phyloP scores from a whole-genome alignment of 345 rosid genomes.

The Hibiscus tridactylites region DNA sequence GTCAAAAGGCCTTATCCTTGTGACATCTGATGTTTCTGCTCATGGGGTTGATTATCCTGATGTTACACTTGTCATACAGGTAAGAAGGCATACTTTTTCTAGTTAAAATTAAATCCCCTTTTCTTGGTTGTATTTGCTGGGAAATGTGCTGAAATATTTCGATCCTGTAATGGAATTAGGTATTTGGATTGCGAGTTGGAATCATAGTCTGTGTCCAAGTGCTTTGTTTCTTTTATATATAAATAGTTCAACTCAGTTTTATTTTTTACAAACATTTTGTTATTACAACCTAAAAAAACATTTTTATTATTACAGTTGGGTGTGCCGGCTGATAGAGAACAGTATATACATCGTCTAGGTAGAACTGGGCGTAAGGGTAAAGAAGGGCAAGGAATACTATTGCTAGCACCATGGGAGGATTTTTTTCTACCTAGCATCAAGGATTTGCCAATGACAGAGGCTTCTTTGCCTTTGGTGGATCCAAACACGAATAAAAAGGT shows the following conservation, averaged over 20 bases:
- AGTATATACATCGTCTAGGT: conserved; percentile 89
- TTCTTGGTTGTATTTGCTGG: not conserved
- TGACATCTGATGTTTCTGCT: conserved; percentile 96
- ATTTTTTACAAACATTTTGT: not conserved
- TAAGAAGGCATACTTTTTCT: conserved; percentile 14
- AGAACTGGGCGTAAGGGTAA: conserved; percentile 94
- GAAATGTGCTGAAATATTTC: not conserved
- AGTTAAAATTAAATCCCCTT: not conserved
- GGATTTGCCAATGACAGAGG: conserved; percentile 70
- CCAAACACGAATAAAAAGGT: conserved; percentile 71
- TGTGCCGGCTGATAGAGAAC: conserved; percentile 76
- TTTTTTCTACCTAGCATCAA: conserved; percentile 59
- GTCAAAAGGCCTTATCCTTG: conserved; percentile 82
- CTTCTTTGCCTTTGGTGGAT: conserved; percentile 52
- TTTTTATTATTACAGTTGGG: conserved; percentile 48
- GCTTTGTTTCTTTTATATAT: not conserved
- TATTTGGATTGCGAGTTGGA: not conserved
- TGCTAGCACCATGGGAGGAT: conserved; percentile 90
- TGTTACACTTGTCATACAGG: conserved; percentile 93
- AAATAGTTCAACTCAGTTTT: not conserved
- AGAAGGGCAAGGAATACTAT: conserved; percentile 79
- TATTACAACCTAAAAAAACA: too few relatives aligned
- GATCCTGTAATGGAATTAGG: not conserved
- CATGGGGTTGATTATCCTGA: conserved; percentile 99
- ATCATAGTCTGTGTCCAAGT: not conserved